Conservation (phyloP, 306 rosid species). For the Benincasa hispida region DNA sequence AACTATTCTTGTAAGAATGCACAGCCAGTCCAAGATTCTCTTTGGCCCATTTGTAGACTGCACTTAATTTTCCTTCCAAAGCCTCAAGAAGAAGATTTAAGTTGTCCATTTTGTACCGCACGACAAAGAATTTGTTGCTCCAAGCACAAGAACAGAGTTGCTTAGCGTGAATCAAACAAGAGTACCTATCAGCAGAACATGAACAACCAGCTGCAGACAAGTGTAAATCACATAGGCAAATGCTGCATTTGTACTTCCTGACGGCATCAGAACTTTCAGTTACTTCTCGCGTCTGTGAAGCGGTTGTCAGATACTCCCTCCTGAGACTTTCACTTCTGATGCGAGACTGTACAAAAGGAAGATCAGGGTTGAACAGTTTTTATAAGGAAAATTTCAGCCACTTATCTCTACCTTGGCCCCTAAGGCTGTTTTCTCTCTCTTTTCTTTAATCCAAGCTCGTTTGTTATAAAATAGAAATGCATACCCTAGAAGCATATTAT, state of each 20-base stretch:
- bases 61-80: conserved; percentile 54
- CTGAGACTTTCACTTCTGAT: conserved; percentile 35
- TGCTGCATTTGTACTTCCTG: conserved; percentile 56
- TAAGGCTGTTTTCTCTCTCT: no score
- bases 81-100: conserved; percentile 65
- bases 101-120: conserved; percentile 46
- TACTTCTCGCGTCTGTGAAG: conserved; percentile 34
- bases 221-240: conserved; percentile 62
- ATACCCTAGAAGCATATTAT: no score
- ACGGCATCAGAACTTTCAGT: conserved; percentile 28
- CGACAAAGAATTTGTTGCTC: conserved; percentile 35
- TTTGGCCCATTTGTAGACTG: conserved; percentile 64
- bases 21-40: conserved; percentile 47
- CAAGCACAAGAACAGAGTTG: conserved; percentile 73
- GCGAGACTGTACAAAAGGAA: conserved; percentile 38
- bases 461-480: no score
- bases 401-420: no score
- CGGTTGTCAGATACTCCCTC: conserved; percentile 49
- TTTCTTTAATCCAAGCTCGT: no score
- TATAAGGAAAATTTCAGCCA: neutral
- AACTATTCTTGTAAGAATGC: conserved; percentile 17
- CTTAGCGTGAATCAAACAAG: conserved; percentile 68
- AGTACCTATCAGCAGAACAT: conserved; percentile 52
- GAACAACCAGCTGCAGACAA: conserved; percentile 60
- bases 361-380: neutral